These are phyloP conservation scores for Linum tenue DNA, from an alignment of 345 rosid genomes.

Conservation along the genomic window DNA sequence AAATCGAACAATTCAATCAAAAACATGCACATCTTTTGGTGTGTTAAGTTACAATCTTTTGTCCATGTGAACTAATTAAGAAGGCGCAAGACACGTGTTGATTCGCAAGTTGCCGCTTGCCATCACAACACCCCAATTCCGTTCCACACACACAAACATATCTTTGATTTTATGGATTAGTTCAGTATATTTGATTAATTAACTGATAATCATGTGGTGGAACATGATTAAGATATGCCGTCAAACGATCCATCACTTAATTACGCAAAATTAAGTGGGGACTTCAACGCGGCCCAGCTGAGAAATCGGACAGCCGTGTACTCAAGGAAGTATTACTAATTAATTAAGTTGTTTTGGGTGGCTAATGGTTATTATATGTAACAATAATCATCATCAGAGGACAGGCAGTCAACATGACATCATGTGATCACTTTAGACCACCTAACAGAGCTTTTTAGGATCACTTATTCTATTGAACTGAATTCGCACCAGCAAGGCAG, in stretches of 20 bases:
- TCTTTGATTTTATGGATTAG: neutral
- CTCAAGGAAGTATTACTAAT: slow-evolving; percentile 12
- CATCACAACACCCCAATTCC: slow-evolving; percentile 30
- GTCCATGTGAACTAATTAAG: too few species aligned
- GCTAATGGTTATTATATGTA: neutral
- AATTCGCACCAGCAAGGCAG: neutral
- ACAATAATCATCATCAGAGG: neutral
- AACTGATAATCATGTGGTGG: slow-evolving; percentile 7
- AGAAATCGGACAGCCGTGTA: slow-evolving; percentile 3
- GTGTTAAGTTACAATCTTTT: slow-evolving; percentile 16
- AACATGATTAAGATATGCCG: slow-evolving; percentile 1
- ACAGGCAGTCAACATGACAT: slow-evolving; percentile 9
- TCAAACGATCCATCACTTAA: too few species aligned
- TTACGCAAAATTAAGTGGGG: too few species aligned
- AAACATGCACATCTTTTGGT: slow-evolving; percentile 9
- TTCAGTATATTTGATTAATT: slow-evolving; percentile 2
- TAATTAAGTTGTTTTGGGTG: neutral
- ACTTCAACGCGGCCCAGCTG: too few species aligned
- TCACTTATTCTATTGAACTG: neutral
- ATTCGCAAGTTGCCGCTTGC: neutral
- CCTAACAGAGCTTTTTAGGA: neutral
- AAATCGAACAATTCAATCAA: neutral
- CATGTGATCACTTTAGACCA: slow-evolving; percentile 9
- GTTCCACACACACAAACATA: slow-evolving; percentile 14
- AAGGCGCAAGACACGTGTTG: too few species aligned